These are phyloP conservation scores for Penicillium paxilli DNA, from an alignment of 495 filamentous ascomycete species.

Conservation along the genomic window DNA sequence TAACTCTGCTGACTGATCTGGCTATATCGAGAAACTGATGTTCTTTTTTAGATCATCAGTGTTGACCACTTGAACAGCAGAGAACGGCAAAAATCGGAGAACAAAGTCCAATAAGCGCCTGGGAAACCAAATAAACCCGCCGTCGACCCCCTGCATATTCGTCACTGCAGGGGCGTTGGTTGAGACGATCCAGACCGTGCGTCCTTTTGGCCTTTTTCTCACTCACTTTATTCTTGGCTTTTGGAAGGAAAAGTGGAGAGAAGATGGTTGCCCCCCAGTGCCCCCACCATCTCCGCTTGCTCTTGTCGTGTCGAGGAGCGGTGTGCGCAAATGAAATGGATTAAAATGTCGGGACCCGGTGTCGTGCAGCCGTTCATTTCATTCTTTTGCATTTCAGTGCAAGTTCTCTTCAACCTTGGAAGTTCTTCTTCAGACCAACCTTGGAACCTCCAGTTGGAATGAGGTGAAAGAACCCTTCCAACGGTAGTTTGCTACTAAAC, in stretches of 20 bases:
- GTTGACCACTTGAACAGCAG: neutral
- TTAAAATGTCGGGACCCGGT: neutral
- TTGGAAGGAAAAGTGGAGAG: neutral
- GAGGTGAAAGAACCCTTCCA: too few species aligned
- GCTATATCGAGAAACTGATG: neutral
- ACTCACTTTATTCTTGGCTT: neutral
- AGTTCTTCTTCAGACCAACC: neutral
- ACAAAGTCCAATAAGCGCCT: neutral
- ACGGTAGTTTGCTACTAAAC: too few species aligned
- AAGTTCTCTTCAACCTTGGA: neutral
- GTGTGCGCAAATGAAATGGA: conserved; percentile 9
- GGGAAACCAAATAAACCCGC: neutral
- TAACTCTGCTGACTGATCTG: neutral
- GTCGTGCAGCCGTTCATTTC: neutral
- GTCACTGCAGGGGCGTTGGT: conserved; percentile 10
- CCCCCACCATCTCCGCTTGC: conserved; percentile 9
- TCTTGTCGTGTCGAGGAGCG: conserved; percentile 8
- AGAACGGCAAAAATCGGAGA: neutral
- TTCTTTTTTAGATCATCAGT: too few species aligned
- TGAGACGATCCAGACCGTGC: conserved; percentile 9
- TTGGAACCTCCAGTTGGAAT: too few species aligned
- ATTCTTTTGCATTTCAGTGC: too few species aligned
- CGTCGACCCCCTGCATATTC: conserved; percentile 10
- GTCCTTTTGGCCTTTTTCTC: neutral
- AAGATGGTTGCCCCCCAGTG: conserved; percentile 1